phyloP scores from a whole-genome alignment of 2,329 filamentous ascomycete genomes.

The Cladosporium sp. region DNA sequence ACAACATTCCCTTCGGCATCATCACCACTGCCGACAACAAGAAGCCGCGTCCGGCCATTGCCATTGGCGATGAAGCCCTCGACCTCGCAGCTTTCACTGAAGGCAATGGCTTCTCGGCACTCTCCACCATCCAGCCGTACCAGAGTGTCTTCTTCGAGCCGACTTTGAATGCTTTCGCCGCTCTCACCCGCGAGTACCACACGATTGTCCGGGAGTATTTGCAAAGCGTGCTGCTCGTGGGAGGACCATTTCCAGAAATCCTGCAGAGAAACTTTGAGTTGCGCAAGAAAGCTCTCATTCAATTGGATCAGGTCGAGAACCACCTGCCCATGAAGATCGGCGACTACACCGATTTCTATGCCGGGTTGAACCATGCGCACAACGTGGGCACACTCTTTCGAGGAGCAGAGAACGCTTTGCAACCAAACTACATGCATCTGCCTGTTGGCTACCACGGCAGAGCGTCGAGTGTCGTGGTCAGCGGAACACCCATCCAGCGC shows the following conservation, averaged over 20 bases:
- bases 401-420: slow-evolving; percentile 69
- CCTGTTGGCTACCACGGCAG: slow-evolving; percentile 82
- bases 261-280: slow-evolving; percentile 63
- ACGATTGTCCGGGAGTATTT: slow-evolving; percentile 68
- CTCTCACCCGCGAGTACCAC: slow-evolving; percentile 67
- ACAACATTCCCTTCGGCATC: slow-evolving; percentile 82
- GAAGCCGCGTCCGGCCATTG: slow-evolving; percentile 65
- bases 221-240: slow-evolving; percentile 63
- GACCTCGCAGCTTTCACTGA: slow-evolving; percentile 65
- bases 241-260: slow-evolving; percentile 60
- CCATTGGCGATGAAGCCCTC: slow-evolving; percentile 71
- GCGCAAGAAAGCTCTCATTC: slow-evolving; percentile 60
- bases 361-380: slow-evolving; percentile 75
- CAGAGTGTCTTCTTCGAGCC: slow-evolving; percentile 63
- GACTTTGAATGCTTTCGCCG: slow-evolving; percentile 72
- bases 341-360: slow-evolving; percentile 78
- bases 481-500: slow-evolving; percentile 70
- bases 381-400: slow-evolving; percentile 72
- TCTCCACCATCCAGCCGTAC: slow-evolving; percentile 59
- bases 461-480: slow-evolving; percentile 72
- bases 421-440: slow-evolving; percentile 79
- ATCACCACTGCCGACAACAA: slow-evolving; percentile 63
- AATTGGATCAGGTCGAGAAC: slow-evolving; percentile 59
- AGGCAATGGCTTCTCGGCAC: slow-evolving; percentile 59
- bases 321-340: slow-evolving; percentile 77